A percentile compares a stretch with the other conserved stretches of the same genome.
Evolutionary conservation across 2,329 filamentous ascomycete species (phyloP).

Genomic region (Hypoxylon sp.): DNA sequence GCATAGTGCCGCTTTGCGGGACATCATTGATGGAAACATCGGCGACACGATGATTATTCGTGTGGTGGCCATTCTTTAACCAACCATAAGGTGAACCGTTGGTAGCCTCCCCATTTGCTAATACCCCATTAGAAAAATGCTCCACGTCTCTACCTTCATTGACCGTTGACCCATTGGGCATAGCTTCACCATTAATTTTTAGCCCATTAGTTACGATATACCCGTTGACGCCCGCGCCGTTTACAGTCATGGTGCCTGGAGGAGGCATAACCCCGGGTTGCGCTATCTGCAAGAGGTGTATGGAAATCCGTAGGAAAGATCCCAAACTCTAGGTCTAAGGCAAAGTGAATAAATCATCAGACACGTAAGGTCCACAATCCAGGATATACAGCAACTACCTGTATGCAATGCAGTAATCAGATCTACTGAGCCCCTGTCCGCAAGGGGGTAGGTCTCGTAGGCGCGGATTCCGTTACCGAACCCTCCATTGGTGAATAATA

Average conservation of each 20-base stretch:
- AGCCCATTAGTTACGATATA: constrained; percentile 5
- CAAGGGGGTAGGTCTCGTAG: neutral
- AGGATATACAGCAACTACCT: neutral
- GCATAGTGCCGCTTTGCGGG: constrained; percentile 2
- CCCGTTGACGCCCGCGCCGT: constrained; percentile 8
- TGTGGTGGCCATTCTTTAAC: constrained; percentile 23
- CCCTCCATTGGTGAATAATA: neutral
- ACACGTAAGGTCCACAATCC: constrained; percentile 7
- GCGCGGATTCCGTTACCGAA: constrained; percentile 33
- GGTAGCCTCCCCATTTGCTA: constrained; percentile 8
- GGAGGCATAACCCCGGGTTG: constrained; percentile 10
- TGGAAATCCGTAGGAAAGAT: constrained; percentile 7
- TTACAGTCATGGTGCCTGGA: constrained; percentile 1
- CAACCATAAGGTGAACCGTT: constrained; percentile 13
- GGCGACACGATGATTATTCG: constrained; percentile 7
- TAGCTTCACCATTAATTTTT: constrained; percentile 6
- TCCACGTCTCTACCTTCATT: constrained; percentile 9
- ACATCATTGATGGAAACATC: neutral
- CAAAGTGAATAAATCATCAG: neutral
- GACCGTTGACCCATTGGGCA: constrained; percentile 2
- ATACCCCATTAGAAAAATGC: constrained; percentile 8
- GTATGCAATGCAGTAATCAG: constrained; percentile 17
- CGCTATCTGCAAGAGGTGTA: constrained; percentile 4
- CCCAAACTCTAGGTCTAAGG: neutral
- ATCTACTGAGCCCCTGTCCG: neutral